phyloP scores from a whole-genome alignment of 2,329 filamentous ascomycete genomes.

The Cordyceps farinosa region DNA sequence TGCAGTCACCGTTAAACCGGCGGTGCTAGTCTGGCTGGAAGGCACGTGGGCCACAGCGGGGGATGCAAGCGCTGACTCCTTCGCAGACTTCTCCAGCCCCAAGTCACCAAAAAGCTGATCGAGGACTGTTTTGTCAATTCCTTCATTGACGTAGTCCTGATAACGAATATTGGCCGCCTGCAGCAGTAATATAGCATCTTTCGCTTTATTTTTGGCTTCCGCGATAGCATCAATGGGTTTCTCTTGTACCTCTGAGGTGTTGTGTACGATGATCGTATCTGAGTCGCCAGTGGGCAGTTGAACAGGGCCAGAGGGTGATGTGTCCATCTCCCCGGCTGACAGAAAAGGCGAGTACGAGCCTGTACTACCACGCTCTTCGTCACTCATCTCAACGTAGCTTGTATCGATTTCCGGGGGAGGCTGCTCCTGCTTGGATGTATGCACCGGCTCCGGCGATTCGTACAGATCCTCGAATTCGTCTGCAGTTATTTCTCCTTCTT shows the following conservation, averaged over 20 bases:
- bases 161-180: conserved; percentile 67
- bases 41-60: not conserved
- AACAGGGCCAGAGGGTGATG: conserved; percentile 8
- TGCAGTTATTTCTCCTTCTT: conserved; percentile 78
- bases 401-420: conserved; percentile 8
- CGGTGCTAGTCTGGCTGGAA: not conserved
- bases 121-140: conserved; percentile 62
- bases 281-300: not conserved
- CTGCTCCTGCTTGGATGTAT: not conserved
- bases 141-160: conserved; percentile 68
- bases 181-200: conserved; percentile 63
- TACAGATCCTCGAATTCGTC: conserved; percentile 58
- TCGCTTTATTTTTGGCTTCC: conserved; percentile 56
- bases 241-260: not conserved
- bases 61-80: not conserved
- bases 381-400: conserved; percentile 20
- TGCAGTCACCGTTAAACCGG: not conserved
- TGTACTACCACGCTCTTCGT: conserved; percentile 40
- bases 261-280: not conserved
- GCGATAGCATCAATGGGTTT: conserved; percentile 21
- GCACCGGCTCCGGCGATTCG: conserved; percentile 34
- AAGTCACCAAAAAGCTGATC: conserved; percentile 65
- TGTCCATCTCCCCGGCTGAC: conserved; percentile 46
- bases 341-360: conserved; percentile 52
- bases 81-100: conserved; percentile 46